Base-by-base conservation (phyloP, 768 basidiomycete genomes). In the Dioszegia hungarica region DNA sequence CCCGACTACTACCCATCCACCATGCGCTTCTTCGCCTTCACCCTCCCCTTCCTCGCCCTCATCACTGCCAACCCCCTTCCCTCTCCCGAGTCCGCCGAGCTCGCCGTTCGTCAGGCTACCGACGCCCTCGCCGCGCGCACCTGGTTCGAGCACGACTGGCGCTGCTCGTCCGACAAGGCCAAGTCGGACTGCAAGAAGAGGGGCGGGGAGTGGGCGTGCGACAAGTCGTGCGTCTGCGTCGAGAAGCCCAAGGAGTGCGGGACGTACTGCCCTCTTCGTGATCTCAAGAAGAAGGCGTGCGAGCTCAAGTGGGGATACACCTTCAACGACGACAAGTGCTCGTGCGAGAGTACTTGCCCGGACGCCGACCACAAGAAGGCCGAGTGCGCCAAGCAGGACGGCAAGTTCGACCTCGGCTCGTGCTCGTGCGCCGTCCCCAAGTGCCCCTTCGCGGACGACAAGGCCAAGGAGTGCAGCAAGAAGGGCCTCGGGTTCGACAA, bases 81-180 rank as follows among this genome's bases (percentile, higher is more conserved):
- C 61, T 57, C 10, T 62, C 61, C 47, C 71, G 71, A 8, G 60
- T 69, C 54, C 60, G 74, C 57, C 22, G 49, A 51, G 25, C 49
- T 51, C 24, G 36, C 34, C 10, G 20, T 51, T 17, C 49, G 49
- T 10, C 20, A 51, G 19, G 49, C 37, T 17, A 28, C 45, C 27
- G 17, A 24, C 45, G 25, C 24, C 36, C 34, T 51, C 34, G 11
- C 49, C n/a, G 20, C 49, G 24, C 49, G 49, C 5, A 51, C 49
- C 15, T 51, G 37, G 36, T 51, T 51, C 49, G 49, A 51, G 36
- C 49, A 51, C 49, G 49, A 51, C 24, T 51, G 49, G 49, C 49
- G 49, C 5, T 51, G 49, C 36, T 3, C 3, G 36, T 15, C 15
- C 27, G 19, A 9, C 36, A 43, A 43, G 41, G 3, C 20, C 29